phyloP scores from a whole-genome alignment of 495 filamentous ascomycete species.

The Achaetomiella virescens region DNA sequence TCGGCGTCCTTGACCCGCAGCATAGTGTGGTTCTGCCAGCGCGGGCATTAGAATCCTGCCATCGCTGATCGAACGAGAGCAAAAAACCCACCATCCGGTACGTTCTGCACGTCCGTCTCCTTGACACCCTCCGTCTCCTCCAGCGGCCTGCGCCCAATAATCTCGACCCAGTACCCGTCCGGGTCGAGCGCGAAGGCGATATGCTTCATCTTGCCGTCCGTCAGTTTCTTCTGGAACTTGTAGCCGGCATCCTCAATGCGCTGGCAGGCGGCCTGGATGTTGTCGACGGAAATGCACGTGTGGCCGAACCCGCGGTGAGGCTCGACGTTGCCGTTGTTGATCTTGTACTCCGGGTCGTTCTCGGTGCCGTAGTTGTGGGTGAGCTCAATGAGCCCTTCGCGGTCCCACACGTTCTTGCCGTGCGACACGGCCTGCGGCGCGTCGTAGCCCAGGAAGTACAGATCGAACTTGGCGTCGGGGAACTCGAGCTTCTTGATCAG shows the following conservation, averaged over 20 bases:
- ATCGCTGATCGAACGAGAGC: no score
- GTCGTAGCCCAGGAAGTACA: slow-evolving; percentile 81
- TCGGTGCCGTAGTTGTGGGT: slow-evolving; percentile 98
- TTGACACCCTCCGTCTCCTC: slow-evolving; percentile 34
- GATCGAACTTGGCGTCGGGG: slow-evolving; percentile 77
- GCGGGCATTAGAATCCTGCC: no score
- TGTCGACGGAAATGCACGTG: slow-evolving; percentile 79
- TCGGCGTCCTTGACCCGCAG: slow-evolving; percentile 88
- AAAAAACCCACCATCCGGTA: slow-evolving; percentile 38
- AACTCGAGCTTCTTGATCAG: slow-evolving; percentile 68
- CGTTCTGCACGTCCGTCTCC: slow-evolving; percentile 35
- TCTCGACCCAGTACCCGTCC: slow-evolving; percentile 87
- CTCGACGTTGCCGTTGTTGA: slow-evolving; percentile 85
- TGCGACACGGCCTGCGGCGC: slow-evolving; percentile 52
- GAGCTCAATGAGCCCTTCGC: slow-evolving; percentile 85
- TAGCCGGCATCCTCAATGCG: slow-evolving; percentile 85
- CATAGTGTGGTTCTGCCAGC: slow-evolving; percentile 86
- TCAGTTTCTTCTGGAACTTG: slow-evolving; percentile 86
- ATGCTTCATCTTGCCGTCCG: slow-evolving; percentile 78
- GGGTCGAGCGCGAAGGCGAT: slow-evolving; percentile 94
- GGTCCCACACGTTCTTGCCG: slow-evolving; percentile 66
- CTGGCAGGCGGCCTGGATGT: slow-evolving; percentile 83
- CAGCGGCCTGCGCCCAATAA: slow-evolving; percentile 45
- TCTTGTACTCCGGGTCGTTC: slow-evolving; percentile 70
- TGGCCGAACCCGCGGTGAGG: slow-evolving; percentile 87